These are phyloP conservation scores for Sphagnum tenellum DNA, from an alignment of 225 moss, liverwort and hornwort species.

Conservation along the genomic window DNA sequence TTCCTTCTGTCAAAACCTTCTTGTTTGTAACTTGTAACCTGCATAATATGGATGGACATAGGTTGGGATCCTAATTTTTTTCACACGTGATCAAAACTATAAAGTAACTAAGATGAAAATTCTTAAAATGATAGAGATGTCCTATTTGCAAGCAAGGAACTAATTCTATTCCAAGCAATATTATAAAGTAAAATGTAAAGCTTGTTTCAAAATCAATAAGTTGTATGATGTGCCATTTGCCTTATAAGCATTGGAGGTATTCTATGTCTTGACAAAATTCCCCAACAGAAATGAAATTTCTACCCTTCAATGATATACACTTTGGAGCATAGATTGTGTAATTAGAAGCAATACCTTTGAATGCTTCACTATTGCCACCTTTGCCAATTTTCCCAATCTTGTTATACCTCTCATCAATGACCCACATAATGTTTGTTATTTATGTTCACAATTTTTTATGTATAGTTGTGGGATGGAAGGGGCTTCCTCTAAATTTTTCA, in stretches of 20 bases:
- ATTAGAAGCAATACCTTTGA: slow-evolving; percentile 82
- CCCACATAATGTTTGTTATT: slow-evolving; percentile 66
- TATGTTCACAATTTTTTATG: slow-evolving; percentile 31
- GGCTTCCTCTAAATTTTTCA: slow-evolving; percentile 17
- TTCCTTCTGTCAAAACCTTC: slow-evolving; percentile 43
- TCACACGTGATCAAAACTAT: background rate
- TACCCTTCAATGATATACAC: slow-evolving; percentile 74
- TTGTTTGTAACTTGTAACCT: slow-evolving; percentile 58
- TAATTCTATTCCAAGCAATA: background rate
- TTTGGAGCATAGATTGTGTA: slow-evolving; percentile 87
- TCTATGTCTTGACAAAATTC: slow-evolving; percentile 94
- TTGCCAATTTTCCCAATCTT: slow-evolving; percentile 86
- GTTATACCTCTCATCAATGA: slow-evolving; percentile 69
- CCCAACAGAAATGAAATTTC: slow-evolving; percentile 58
- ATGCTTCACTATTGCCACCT: slow-evolving; percentile 97
- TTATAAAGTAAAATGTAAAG: background rate
- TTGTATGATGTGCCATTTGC: slow-evolving; percentile 84
- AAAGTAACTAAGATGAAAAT: background rate
- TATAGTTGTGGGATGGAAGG: slow-evolving; percentile 18
- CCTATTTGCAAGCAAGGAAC: background rate
- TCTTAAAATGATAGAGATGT: background rate
- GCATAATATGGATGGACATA: slow-evolving; percentile 1
- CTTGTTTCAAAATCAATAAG: slow-evolving; percentile 76
- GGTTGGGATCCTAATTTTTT: background rate
- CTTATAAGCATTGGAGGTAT: slow-evolving; percentile 69